These are phyloP conservation scores for Trametes cingulata DNA, from an alignment of 768 basidiomycete species.

Conservation along the genomic window DNA sequence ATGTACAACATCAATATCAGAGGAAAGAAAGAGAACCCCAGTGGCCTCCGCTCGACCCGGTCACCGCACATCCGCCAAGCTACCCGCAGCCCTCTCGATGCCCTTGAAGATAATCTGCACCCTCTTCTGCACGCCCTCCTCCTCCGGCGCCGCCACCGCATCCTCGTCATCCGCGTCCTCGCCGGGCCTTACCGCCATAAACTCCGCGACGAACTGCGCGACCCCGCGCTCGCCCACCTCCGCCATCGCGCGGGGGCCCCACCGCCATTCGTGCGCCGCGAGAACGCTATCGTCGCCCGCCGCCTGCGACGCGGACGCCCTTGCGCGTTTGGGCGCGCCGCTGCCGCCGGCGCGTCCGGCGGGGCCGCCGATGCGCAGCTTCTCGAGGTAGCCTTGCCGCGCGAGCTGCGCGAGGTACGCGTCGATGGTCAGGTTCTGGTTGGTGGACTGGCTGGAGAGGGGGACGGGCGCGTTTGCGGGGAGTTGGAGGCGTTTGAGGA, in stretches of 20 bases:
- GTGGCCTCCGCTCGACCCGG: too few relatives aligned
- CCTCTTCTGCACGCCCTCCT: conserved; percentile 32
- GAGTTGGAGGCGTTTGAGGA: conserved; percentile 71
- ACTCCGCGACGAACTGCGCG: conserved; percentile 75
- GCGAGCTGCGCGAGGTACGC: conserved; percentile 62
- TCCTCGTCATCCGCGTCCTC: conserved; percentile 24
- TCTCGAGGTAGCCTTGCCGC: conserved; percentile 80
- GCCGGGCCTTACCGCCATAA: conserved; percentile 57
- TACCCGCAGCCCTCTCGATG: conserved; percentile 56
- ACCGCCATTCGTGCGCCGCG: conserved; percentile 70
- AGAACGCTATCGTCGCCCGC: conserved; percentile 40
- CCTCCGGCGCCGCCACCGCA: conserved; percentile 23
- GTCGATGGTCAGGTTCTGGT: conserved; percentile 58
- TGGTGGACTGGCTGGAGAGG: conserved; percentile 51
- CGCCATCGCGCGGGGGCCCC: conserved; percentile 78
- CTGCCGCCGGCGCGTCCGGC: conserved; percentile 33
- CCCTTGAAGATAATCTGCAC: conserved; percentile 52
- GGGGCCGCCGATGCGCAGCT: conserved; percentile 47
- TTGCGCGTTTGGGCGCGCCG: conserved; percentile 53
- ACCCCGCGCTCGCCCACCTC: conserved; percentile 83
- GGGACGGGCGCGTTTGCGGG: conserved; percentile 48
- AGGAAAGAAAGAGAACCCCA: too few relatives aligned
- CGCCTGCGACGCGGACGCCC: conserved; percentile 44
- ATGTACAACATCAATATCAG: too few relatives aligned
- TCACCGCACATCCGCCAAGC: conserved; percentile 9